Conservation (phyloP, 1,284 basidiomycete genomes). For the Porogramme epimiltina region DNA sequence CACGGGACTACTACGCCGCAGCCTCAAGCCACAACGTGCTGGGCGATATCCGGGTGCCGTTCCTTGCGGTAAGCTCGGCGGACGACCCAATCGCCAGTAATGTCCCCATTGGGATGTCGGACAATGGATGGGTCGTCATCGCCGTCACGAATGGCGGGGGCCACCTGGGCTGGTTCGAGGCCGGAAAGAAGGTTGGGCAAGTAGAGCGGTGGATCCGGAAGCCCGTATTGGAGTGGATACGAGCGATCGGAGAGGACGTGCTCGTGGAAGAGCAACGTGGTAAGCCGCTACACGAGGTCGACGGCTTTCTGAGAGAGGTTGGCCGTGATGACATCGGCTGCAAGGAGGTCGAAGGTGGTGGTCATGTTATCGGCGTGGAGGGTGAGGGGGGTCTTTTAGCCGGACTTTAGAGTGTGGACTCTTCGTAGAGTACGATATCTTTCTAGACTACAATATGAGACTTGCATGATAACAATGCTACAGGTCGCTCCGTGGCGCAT, state of each 20-base stretch:
- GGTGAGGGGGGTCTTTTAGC: slow-evolving; percentile 41
- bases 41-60: slow-evolving; percentile 62
- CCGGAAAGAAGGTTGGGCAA: slow-evolving; percentile 43
- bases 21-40: slow-evolving; percentile 59
- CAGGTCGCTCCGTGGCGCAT: slow-evolving; percentile 9
- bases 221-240: slow-evolving; percentile 79
- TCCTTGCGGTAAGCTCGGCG: slow-evolving; percentile 84
- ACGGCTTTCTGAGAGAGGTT: slow-evolving; percentile 62
- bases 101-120: slow-evolving; percentile 59
- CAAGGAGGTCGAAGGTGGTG: slow-evolving; percentile 41
- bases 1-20: slow-evolving; percentile 84
- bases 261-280: slow-evolving; percentile 36
- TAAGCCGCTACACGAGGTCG: slow-evolving; percentile 44
- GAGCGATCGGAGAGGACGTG: slow-evolving; percentile 56
- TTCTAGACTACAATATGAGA: slow-evolving; percentile 19
- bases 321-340: slow-evolving; percentile 52
- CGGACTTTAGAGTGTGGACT: slow-evolving; percentile 36
- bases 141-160: slow-evolving; percentile 83
- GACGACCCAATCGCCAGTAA: slow-evolving; percentile 89
- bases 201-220: slow-evolving; percentile 69
- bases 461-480: slow-evolving; percentile 21
- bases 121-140: slow-evolving; percentile 69
- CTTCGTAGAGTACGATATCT: slow-evolving; percentile 4
- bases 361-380: slow-evolving; percentile 39
- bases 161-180: slow-evolving; percentile 94